A percentile compares a stretch with the other conserved stretches of the same genome.
phyloP scores from a whole-genome alignment of 306 rosid species.

The Hylodesmum podocarpum region DNA sequence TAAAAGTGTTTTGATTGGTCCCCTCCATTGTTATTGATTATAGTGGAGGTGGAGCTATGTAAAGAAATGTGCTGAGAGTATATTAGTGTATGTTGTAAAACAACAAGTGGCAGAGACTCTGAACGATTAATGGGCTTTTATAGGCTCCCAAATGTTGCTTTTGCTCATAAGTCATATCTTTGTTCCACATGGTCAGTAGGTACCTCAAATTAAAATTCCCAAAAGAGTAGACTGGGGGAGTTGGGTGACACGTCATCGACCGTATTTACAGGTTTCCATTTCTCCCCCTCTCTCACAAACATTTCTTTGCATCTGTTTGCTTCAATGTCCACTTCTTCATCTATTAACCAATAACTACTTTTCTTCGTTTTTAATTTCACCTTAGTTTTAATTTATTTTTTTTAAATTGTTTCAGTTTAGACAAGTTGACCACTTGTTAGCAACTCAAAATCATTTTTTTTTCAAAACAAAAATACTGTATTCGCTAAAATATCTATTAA shows the following conservation, averaged over 20 bases:
- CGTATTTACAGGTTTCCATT: not conserved
- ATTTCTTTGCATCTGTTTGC: not conserved
- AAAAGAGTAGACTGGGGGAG: not conserved
- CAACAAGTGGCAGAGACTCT: not conserved
- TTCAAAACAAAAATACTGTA: too few species aligned
- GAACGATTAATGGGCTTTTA: constrained; percentile 7
- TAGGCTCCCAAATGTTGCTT: not conserved
- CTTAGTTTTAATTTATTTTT: not conserved
- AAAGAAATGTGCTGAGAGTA: not conserved
- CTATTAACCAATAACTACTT: not conserved
- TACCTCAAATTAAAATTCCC: not conserved
- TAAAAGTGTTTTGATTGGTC: not conserved
- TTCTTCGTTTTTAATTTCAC: not conserved
- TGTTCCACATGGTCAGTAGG: not conserved
- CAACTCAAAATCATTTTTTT: too few species aligned
- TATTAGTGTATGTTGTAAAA: too few species aligned
- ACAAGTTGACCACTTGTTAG: not conserved
- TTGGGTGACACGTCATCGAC: not conserved
- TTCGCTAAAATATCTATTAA: too few species aligned
- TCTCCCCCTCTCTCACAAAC: not conserved
- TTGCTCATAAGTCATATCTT: not conserved
- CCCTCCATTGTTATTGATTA: constrained; percentile 19
- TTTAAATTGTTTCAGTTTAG: not conserved
- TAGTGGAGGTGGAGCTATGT: not conserved
- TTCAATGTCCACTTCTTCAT: not conserved